Percentiles rank a stretch among this genome's conserved stretches.
Conservation (phyloP, 2,329 filamentous ascomycete genomes). For the Leptographium wingfieldii region DNA sequence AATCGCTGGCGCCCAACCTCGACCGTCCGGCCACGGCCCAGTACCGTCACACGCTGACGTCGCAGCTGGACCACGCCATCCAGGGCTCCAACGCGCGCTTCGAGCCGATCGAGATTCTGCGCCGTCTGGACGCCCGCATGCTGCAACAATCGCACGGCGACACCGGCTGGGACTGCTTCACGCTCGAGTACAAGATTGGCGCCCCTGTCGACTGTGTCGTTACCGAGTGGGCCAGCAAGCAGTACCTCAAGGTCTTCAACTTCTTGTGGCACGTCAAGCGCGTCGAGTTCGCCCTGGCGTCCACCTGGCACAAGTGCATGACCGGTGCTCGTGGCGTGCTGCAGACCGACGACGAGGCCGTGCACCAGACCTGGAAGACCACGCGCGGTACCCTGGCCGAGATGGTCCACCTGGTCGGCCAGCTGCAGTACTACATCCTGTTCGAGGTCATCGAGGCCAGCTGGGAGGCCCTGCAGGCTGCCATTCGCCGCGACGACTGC, state of each 20-base stretch:
- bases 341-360: conserved; percentile 53
- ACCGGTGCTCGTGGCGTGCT: conserved; percentile 89
- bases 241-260: conserved; percentile 98
- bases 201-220: conserved; percentile 94
- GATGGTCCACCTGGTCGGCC: conserved; percentile 97
- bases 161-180: conserved; percentile 98
- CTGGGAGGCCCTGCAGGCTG: conserved; percentile 80
- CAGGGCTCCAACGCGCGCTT: conserved; percentile 95
- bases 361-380: conserved; percentile 75
- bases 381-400: conserved; percentile 83
- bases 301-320: conserved; percentile 91
- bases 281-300: conserved; percentile 84
- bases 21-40: conserved; percentile 94
- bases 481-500: conserved; percentile 66
- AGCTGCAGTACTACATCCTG: conserved; percentile 95
- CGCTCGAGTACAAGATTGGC: conserved; percentile 95
- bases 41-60: conserved; percentile 90
- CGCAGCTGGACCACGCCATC: conserved; percentile 95
- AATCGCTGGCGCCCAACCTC: conserved; percentile 82
- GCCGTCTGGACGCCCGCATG: conserved; percentile 93
- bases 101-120: conserved; percentile 81
- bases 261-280: conserved; percentile 97
- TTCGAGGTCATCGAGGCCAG: conserved; percentile 97
- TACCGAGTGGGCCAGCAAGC: conserved; percentile 85
- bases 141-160: conserved; percentile 91